Percentiles rank a stretch among this genome's conserved stretches.
Evolutionary conservation across 805 yeast genomes (phyloP).

Genomic region (Ogataea glucozyma): DNA sequence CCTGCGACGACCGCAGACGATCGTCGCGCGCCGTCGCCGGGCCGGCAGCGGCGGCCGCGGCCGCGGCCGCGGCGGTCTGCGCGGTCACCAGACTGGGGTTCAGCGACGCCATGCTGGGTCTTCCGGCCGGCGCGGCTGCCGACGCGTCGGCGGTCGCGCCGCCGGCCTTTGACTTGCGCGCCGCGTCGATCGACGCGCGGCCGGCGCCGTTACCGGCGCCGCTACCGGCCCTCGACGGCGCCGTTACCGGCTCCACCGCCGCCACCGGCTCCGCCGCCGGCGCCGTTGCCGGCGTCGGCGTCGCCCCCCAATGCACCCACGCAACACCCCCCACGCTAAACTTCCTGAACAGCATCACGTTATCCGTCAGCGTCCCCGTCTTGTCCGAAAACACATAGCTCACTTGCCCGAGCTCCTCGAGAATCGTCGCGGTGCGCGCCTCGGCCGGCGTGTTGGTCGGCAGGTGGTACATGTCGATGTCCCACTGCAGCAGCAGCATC

Average conservation of each 20-base stretch:
- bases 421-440: conserved; percentile 90
- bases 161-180: no score
- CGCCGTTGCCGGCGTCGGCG: conserved; percentile 32
- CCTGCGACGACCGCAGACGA: conserved; percentile 60
- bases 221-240: no score
- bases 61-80: conserved; percentile 49
- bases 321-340: conserved; percentile 84
- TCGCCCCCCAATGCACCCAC: conserved; percentile 80
- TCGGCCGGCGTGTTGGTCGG: conserved; percentile 89
- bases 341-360: conserved; percentile 88
- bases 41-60: no score
- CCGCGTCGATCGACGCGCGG: no score
- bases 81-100: conserved; percentile 28
- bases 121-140: conserved; percentile 44
- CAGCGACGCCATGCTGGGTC: conserved; percentile 58
- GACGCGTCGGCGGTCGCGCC: no score
- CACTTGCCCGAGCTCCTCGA: conserved; percentile 97
- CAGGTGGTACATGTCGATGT: conserved; percentile 90
- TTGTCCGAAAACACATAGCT: conserved; percentile 93
- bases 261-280: conserved; percentile 11
- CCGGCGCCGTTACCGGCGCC: no score
- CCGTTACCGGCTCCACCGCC: no score
- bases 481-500: conserved; percentile 77
- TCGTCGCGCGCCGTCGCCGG: background rate
- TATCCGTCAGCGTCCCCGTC: conserved; percentile 96